Evolutionary conservation across 1,139 yeast species (phyloP), one percentile per base, ranked within the genome.

Genomic region (Sugiyamaella pinicola): DNA sequence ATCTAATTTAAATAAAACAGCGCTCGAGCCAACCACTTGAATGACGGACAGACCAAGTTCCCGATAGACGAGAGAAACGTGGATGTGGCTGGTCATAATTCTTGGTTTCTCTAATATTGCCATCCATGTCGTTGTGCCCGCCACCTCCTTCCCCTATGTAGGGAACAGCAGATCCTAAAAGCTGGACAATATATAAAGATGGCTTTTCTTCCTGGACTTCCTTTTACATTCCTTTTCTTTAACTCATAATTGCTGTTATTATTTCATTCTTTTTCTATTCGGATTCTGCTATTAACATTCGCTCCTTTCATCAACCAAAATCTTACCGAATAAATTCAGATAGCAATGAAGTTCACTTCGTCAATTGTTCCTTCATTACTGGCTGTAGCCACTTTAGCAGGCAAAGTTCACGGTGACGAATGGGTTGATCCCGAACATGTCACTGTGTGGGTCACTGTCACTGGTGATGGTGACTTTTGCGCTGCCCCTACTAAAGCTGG

Each of bases 391-490:
- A 39, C 42, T 17, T 34, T 52, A 1, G 52, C 53, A 4, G 54
- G 52, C n/a, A 40, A 46, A 15, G n/a, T 33, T 10, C 31, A 19
- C 3, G 47, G 41, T 4, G 53, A 47, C 19, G 52, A 52, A 33
- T 52, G 49, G 49, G 22, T 19, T 21, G 55, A 52, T 28, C 55
- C 55, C 2, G 51, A 41, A 33, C 57, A 60, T 50, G 47, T 44
- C 24, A 62, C 65, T 2, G 55, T 60, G 12, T 54, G 58, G 29
- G 61, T 61, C 41, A 61, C 64, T 13, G 65, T 62, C 21, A 54
- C 62, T 34, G 64, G 55, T 22, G 61, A 58, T 39, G 57, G 52
- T 12, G 55, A 47, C 18, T 49, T 48, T 47, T 58, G 63, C 38
- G 54, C 54, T 9, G 52, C 61, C 9, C 48, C 51, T 6, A 49